phyloP scores from a whole-genome alignment of 2,329 filamentous ascomycete species.

The Trematosphaeria pertusa region DNA sequence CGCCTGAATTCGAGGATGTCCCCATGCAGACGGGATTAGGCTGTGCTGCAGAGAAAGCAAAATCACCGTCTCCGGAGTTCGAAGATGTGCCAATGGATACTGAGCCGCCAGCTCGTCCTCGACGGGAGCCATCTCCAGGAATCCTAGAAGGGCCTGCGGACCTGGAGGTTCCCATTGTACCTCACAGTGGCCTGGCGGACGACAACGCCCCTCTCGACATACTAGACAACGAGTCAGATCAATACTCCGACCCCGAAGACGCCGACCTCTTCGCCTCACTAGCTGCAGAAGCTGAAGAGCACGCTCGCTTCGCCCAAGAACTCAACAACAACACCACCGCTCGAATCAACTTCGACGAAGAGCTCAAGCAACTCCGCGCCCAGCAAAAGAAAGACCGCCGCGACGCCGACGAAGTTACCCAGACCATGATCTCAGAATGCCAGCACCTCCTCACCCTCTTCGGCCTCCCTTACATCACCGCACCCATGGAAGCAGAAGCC shows the following conservation, averaged over 20 bases:
- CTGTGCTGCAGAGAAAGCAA: slow-evolving; percentile 21
- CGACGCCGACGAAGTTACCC: slow-evolving; percentile 95
- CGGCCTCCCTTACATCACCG: slow-evolving; percentile 94
- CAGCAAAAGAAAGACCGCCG: slow-evolving; percentile 96
- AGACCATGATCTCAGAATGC: slow-evolving; percentile 94
- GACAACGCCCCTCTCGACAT: slow-evolving; percentile 34
- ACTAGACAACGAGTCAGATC: slow-evolving; percentile 41
- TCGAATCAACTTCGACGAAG: slow-evolving; percentile 80
- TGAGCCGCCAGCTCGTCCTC: slow-evolving; percentile 13
- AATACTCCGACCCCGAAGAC: slow-evolving; percentile 83
- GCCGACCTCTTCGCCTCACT: slow-evolving; percentile 87
- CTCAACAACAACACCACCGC: slow-evolving; percentile 77
- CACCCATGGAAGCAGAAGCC: slow-evolving; percentile 98
- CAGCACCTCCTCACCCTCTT: slow-evolving; percentile 90
- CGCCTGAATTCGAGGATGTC: slow-evolving; percentile 61
- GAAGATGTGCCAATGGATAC: slow-evolving; percentile 54
- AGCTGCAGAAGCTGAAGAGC: slow-evolving; percentile 89
- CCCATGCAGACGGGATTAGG: slow-evolving; percentile 24
- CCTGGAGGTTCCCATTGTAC: slow-evolving; percentile 36
- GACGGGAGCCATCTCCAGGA: slow-evolving; percentile 30
- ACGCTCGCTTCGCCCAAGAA: slow-evolving; percentile 87
- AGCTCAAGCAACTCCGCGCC: slow-evolving; percentile 83
- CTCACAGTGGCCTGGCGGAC: slow-evolving; percentile 40
- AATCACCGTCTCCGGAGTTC: slow-evolving; percentile 58
- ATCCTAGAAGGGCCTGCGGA: slow-evolving; percentile 34